Percentiles rank a stretch among this genome's conserved stretches.
Evolutionary conservation across 257 asterid species (phyloP).

Genomic region (Solanum chmielewskii): DNA sequence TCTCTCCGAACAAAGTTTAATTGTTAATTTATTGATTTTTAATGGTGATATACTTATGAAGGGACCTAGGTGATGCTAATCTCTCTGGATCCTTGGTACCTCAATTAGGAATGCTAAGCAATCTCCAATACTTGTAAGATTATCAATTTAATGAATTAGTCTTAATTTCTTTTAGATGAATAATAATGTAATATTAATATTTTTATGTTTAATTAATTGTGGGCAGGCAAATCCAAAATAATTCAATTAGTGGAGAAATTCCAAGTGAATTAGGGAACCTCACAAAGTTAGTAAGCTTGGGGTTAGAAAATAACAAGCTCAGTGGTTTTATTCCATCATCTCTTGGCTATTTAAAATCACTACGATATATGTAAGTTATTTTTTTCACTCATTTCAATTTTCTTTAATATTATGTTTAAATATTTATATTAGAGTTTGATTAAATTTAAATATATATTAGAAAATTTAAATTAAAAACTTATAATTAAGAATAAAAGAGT

Average conservation of each 20-base stretch:
- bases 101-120: conserved; percentile 10
- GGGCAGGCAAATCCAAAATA: conserved; percentile 5
- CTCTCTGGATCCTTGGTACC: conserved; percentile 26
- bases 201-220: not conserved
- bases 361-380: conserved; percentile 18
- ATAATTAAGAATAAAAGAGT: not conserved
- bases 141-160: not conserved
- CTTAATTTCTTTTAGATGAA: not conserved
- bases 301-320: conserved; percentile 10
- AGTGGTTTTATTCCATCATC: conserved; percentile 27
- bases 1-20: not conserved
- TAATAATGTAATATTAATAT: not conserved
- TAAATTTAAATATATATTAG: not conserved
- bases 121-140: conserved; percentile 38
- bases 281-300: conserved; percentile 14
- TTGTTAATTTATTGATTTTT: not conserved
- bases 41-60: not conserved
- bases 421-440: not conserved
- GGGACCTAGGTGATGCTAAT: conserved; percentile 31
- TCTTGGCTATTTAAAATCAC: conserved; percentile 20
- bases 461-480: not conserved
- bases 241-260: conserved; percentile 23
- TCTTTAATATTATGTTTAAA: fast-evolving
- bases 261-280: conserved; percentile 30
- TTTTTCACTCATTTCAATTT: no score